Evolutionary conservation across 2,329 filamentous ascomycete species (phyloP).

Genomic region (Penicillium sp.): DNA sequence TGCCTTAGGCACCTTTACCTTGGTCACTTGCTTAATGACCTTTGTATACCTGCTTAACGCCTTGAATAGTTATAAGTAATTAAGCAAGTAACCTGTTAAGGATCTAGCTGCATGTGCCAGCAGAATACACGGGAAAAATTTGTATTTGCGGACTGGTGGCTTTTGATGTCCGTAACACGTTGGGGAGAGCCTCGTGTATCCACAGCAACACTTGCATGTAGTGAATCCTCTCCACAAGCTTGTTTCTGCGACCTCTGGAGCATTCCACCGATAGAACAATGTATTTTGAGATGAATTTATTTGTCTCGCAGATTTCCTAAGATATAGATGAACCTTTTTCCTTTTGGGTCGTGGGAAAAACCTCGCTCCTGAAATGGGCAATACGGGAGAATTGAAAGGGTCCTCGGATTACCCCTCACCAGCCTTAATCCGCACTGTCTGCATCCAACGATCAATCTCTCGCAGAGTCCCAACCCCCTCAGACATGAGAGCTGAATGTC

Average conservation of each 20-base stretch:
- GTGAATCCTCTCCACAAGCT: constrained; percentile 7
- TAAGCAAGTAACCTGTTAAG: too few relatives aligned
- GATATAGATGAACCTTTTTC: background rate
- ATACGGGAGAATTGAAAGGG: background rate
- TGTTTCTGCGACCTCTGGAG: constrained; percentile 1
- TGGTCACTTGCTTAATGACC: too few relatives aligned
- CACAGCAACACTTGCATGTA: constrained; percentile 13
- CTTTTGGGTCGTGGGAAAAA: background rate
- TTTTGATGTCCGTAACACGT: background rate
- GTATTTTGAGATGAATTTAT: background rate
- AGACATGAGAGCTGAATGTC: constrained; percentile 7
- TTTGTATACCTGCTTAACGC: too few relatives aligned
- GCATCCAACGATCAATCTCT: background rate
- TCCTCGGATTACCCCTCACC: constrained; percentile 5
- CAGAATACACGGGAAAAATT: too few relatives aligned
- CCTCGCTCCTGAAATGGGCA: background rate
- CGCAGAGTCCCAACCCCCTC: background rate
- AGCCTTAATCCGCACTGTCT: background rate
- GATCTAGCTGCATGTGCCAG: too few relatives aligned
- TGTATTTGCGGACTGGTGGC: too few relatives aligned
- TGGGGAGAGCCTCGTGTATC: constrained; percentile 7
- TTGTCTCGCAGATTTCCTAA: background rate
- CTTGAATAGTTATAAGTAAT: too few relatives aligned
- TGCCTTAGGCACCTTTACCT: too few relatives aligned
- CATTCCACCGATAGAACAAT: background rate